Percentiles rank a stretch among this genome's conserved stretches.
phyloP scores from a whole-genome alignment of 106 monocot species.

The Dendrobium nobile region DNA sequence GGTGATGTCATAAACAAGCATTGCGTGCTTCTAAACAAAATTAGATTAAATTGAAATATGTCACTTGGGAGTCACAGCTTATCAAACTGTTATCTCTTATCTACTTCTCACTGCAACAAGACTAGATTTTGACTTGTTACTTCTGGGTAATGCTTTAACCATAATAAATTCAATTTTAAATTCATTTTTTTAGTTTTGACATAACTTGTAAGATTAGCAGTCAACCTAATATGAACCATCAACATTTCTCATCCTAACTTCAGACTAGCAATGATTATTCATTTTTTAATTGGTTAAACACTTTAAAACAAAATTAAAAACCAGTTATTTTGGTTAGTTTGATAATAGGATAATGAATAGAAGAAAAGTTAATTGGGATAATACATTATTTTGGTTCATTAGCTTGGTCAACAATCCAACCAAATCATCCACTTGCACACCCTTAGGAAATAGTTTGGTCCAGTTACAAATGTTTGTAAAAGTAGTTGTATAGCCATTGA shows the following conservation, averaged over 20 bases:
- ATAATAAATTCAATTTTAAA: not conserved
- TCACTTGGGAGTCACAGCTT: not conserved
- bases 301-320: not conserved
- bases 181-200: not conserved
- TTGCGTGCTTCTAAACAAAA: not conserved
- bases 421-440: not conserved
- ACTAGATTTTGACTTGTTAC: no score
- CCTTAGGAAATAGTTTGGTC: no score
- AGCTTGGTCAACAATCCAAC: not conserved
- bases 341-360: no score
- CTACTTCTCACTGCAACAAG: not conserved
- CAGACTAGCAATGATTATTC: not conserved
- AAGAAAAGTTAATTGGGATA: not conserved
- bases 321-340: no score
- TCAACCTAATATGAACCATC: no score
- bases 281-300: not conserved
- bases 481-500: no score
- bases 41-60: not conserved
- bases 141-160: no score
- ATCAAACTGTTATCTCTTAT: not conserved
- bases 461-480: no score
- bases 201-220: not conserved
- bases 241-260: no score
- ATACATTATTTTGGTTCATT: not conserved
- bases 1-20: not conserved